These are phyloP conservation scores for Xylaria scruposa DNA, from an alignment of 495 filamentous ascomycete genomes.

Conservation along the genomic window DNA sequence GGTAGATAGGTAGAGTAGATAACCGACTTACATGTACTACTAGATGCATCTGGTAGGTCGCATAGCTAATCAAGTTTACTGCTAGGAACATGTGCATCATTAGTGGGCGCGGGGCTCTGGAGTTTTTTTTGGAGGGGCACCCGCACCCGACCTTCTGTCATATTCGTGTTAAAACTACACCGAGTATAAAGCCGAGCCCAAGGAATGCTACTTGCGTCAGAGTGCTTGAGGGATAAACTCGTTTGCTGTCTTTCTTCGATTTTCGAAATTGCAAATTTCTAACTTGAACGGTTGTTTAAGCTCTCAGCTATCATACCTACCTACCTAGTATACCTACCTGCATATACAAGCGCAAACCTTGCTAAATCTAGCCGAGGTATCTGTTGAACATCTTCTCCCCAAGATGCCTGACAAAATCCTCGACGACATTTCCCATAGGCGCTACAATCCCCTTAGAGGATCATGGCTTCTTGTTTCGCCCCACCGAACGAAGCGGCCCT, in stretches of 20 bases:
- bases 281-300: neutral
- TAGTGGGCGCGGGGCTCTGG: conserved; percentile 18
- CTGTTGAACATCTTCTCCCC: neutral
- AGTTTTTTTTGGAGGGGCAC: conserved; percentile 6
- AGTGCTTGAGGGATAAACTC: conserved; percentile 5
- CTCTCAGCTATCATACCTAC: neutral
- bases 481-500: conserved; percentile 94
- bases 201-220: neutral
- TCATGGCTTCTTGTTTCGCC: conserved; percentile 94
- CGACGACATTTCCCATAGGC: conserved; percentile 94
- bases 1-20: neutral
- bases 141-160: neutral
- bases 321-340: neutral
- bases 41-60: neutral
- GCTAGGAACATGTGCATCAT: conserved; percentile 17
- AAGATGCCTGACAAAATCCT: conserved; percentile 72
- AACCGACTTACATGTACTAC: neutral
- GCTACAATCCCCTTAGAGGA: conserved; percentile 89
- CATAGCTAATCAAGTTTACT: neutral
- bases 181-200: conserved; percentile 16
- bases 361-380: neutral
- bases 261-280: too few species aligned
- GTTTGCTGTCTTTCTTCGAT: neutral
- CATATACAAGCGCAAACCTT: neutral
- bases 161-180: conserved; percentile 5